phyloP scores from a whole-genome alignment of 2,329 filamentous ascomycete genomes.

The Capronia americana region DNA sequence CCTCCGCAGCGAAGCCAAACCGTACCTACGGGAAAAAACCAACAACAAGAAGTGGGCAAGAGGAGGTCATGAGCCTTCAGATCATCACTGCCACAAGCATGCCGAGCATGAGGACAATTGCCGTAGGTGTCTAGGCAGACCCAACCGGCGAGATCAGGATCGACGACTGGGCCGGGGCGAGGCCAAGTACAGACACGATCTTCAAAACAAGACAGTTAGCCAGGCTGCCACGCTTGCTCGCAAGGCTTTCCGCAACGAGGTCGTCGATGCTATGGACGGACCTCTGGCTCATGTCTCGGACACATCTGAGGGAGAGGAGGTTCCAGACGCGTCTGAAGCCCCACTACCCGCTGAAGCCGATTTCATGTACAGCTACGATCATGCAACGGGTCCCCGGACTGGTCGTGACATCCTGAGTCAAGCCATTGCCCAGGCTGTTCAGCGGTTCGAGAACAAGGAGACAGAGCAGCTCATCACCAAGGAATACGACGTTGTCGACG shows the following conservation, averaged over 20 bases:
- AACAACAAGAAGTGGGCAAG: conserved; percentile 51
- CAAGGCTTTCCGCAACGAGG: conserved; percentile 44
- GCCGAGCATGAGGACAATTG: conserved; percentile 30
- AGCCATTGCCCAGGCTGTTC: conserved; percentile 64
- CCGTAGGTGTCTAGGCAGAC: conserved; percentile 37
- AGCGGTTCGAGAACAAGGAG: conserved; percentile 65
- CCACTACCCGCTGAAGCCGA: conserved; percentile 56
- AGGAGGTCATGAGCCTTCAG: conserved; percentile 39
- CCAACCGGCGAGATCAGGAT: conserved; percentile 25
- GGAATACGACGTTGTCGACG: conserved; percentile 62
- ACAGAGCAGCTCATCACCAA: conserved; percentile 66
- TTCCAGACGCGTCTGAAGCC: conserved; percentile 51
- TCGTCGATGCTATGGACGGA: conserved; percentile 45
- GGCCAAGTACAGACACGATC: conserved; percentile 26
- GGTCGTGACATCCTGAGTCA: conserved; percentile 64
- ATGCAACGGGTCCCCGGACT: conserved; percentile 55
- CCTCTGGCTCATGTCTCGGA: conserved; percentile 33
- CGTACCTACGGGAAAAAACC: conserved; percentile 51
- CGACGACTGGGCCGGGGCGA: conserved; percentile 24
- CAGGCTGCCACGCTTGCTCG: conserved; percentile 35
- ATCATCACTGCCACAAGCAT: conserved; percentile 30
- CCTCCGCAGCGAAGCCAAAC: conserved; percentile 61
- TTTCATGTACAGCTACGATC: conserved; percentile 62
- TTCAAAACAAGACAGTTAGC: conserved; percentile 29
- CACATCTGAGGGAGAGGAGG: conserved; percentile 45